Evolutionary conservation across 306 rosid genomes (phyloP).

Genomic region (Inga oerstediana): DNA sequence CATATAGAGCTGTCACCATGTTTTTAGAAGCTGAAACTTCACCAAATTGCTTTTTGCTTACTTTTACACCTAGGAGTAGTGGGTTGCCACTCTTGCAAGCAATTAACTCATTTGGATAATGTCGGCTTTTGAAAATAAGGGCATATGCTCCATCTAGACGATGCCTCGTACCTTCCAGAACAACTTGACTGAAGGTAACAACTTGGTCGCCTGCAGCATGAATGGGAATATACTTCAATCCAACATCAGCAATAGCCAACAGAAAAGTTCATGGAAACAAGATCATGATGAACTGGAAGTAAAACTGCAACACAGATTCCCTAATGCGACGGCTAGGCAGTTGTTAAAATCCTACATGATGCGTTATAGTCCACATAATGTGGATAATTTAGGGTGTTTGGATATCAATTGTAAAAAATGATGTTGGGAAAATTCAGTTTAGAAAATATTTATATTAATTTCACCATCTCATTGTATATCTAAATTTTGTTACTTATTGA

Average conservation of each 20-base stretch:
- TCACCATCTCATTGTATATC: too few relatives aligned
- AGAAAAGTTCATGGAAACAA: constrained; percentile 10
- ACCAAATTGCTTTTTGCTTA: constrained; percentile 41
- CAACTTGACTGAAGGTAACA: constrained; percentile 94
- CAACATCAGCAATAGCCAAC: constrained; percentile 25
- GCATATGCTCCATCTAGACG: constrained; percentile 98
- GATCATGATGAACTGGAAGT: neutral
- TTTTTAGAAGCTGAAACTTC: constrained; percentile 8
- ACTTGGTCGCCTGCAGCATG: constrained; percentile 66
- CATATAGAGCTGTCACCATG: neutral
- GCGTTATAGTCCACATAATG: neutral
- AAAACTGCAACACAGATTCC: neutral
- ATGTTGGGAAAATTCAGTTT: neutral
- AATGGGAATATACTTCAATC: constrained; percentile 39
- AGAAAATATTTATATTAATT: neutral
- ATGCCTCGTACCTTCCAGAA: constrained; percentile 98
- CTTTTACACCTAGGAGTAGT: constrained; percentile 89
- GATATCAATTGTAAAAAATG: neutral
- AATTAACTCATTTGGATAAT: constrained; percentile 91
- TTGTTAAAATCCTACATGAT: neutral
- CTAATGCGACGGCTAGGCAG: neutral
- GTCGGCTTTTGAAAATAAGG: constrained; percentile 87
- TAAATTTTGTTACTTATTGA: too few relatives aligned
- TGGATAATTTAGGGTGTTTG: neutral
- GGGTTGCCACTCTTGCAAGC: constrained; percentile 99